Percentiles rank a stretch among this genome's conserved stretches.
phyloP scores from a whole-genome alignment of 208 protist genomes.

The Jaenimonas drosophilae region DNA sequence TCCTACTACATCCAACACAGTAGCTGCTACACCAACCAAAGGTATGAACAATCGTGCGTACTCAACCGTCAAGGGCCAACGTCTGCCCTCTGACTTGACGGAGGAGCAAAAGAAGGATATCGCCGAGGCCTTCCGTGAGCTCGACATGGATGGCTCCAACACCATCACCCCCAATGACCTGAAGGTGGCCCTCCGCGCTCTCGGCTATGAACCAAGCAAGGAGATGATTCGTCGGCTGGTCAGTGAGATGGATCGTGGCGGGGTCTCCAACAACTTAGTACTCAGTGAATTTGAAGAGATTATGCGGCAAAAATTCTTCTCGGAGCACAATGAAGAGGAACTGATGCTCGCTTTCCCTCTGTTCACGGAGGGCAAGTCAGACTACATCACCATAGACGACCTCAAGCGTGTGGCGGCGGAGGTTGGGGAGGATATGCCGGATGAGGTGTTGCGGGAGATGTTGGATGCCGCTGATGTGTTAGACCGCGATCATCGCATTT shows the following conservation, averaged over 20 bases:
- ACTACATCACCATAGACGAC: constrained; percentile 95
- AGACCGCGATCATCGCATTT: constrained; percentile 92
- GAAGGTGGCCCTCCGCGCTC: constrained; percentile 90
- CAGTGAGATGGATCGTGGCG: constrained; percentile 87
- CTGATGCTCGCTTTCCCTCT: constrained; percentile 91
- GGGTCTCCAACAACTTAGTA: constrained; percentile 85
- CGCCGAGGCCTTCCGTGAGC: constrained; percentile 92
- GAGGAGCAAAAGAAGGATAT: constrained; percentile 88
- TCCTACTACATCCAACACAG: not conserved
- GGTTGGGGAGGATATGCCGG: constrained; percentile 93
- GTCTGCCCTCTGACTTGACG: constrained; percentile 73
- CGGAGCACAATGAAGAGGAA: constrained; percentile 86
- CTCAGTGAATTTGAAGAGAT: constrained; percentile 87
- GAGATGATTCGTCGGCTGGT: constrained; percentile 88
- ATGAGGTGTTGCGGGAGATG: constrained; percentile 95
- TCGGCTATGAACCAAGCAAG: constrained; percentile 94
- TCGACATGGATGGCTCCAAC: constrained; percentile 92
- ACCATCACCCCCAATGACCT: constrained; percentile 90
- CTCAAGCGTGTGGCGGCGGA: constrained; percentile 90
- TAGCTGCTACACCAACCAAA: not conserved
- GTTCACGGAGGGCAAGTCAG: constrained; percentile 91
- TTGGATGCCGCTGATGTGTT: constrained; percentile 91
- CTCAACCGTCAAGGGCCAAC: constrained; percentile 32
- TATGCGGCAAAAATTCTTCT: constrained; percentile 85
- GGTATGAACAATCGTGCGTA: constrained; percentile 44